phyloP scores from a whole-genome alignment of 1,284 basidiomycete species.

The Schizophyllum amplum region DNA sequence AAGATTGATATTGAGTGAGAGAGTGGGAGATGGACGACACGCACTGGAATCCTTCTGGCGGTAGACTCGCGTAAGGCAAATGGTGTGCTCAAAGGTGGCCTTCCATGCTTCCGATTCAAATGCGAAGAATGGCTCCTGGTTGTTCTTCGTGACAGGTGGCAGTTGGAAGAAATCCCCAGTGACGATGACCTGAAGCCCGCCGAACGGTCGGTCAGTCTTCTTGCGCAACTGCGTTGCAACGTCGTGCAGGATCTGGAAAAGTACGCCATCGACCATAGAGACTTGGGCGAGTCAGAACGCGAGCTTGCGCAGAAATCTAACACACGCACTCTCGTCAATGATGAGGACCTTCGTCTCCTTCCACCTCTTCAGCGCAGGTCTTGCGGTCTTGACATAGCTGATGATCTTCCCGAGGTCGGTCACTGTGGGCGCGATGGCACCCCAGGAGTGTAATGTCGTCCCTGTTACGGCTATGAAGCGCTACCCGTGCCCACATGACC shows the following conservation, averaged over 20 bases:
- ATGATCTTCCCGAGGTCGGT: constrained; percentile 51
- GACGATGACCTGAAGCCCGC: constrained; percentile 83
- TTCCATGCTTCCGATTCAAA: constrained; percentile 78
- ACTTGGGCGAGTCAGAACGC: constrained; percentile 30
- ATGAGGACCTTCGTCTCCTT: constrained; percentile 62
- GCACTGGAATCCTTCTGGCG: constrained; percentile 44
- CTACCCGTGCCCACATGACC: background rate
- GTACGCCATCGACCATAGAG: constrained; percentile 77
- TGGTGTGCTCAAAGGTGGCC: constrained; percentile 54
- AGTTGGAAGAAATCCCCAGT: constrained; percentile 88
- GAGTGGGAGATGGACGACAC: constrained; percentile 5
- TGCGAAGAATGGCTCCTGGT: constrained; percentile 40
- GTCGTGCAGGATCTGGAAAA: constrained; percentile 60
- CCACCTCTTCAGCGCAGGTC: constrained; percentile 55
- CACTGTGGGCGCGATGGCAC: constrained; percentile 63
- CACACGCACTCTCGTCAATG: constrained; percentile 66
- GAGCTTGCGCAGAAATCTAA: background rate
- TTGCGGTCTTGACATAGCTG: constrained; percentile 40
- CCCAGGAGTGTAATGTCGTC: constrained; percentile 76
- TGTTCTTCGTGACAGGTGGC: constrained; percentile 53
- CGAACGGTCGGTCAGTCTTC: constrained; percentile 60
- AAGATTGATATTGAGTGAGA: background rate
- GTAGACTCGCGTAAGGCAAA: constrained; percentile 75
- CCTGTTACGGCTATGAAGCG: constrained; percentile 15
- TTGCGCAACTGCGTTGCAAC: constrained; percentile 43